phyloP scores from a whole-genome alignment of 139 green algal species.

The Coelastrella sp. region DNA sequence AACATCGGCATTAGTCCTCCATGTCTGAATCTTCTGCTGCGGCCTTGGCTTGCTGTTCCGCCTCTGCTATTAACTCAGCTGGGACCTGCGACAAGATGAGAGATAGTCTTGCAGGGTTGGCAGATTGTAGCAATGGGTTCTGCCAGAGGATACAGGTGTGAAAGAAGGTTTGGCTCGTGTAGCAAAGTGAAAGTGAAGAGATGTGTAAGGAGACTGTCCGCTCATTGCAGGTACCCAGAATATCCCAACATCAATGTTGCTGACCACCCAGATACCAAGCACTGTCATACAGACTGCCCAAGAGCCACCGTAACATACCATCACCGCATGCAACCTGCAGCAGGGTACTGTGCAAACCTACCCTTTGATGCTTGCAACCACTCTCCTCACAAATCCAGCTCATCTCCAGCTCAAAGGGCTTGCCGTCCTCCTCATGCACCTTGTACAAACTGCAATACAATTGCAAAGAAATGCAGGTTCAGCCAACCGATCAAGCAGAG shows the following conservation, averaged over 20 bases:
- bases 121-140: too few species aligned
- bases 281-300: not conserved
- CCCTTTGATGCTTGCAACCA: slow-evolving; percentile 75
- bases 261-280: too few species aligned
- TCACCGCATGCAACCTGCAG: not conserved
- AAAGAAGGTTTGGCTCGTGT: too few species aligned
- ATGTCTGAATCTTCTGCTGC: slow-evolving; percentile 90
- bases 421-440: slow-evolving; percentile 96
- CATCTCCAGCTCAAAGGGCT: slow-evolving; percentile 98
- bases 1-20: slow-evolving; percentile 77
- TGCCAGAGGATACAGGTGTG: too few species aligned
- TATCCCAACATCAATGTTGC: too few species aligned
- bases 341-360: too few species aligned
- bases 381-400: slow-evolving; percentile 96
- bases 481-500: too few species aligned
- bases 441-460: slow-evolving; percentile 86
- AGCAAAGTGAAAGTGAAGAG: too few species aligned
- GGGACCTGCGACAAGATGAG: slow-evolving; percentile 88
- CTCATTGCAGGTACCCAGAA: too few species aligned
- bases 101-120: too few species aligned
- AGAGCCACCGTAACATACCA: not conserved
- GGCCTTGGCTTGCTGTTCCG: slow-evolving; percentile 84
- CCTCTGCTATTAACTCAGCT: slow-evolving; percentile 76
- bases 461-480: too few species aligned
- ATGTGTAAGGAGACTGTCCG: too few species aligned